Conservation (phyloP, 306 rosid genomes). For the Ormosia emarginata region DNA sequence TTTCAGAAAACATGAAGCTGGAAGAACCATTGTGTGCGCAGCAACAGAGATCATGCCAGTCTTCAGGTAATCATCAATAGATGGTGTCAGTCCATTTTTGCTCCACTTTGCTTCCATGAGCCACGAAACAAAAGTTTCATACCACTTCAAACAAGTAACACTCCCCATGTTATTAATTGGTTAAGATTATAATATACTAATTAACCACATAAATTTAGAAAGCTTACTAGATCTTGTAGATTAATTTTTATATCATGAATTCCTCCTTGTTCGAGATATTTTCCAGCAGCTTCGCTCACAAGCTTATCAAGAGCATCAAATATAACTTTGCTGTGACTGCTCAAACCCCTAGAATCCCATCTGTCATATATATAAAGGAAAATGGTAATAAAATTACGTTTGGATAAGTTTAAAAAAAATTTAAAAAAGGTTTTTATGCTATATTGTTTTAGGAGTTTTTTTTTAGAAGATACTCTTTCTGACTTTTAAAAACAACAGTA, state of each 20-base stretch:
- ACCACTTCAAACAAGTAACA: not conserved
- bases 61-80: slow-evolving; percentile 22
- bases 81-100: slow-evolving; percentile 12
- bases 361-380: not conserved
- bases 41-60: slow-evolving; percentile 24
- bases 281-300: not conserved
- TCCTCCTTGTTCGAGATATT: not conserved
- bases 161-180: not conserved
- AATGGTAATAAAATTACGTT: too few species aligned
- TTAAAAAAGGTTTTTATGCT: too few species aligned
- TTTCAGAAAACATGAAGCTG: slow-evolving; percentile 26
- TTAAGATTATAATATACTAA: not conserved
- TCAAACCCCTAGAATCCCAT: slow-evolving; percentile 3
- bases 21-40: slow-evolving; percentile 27
- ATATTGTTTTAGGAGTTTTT: too few species aligned
- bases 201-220: not conserved
- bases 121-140: slow-evolving; percentile 36
- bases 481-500: too few species aligned
- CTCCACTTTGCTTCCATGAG: slow-evolving; percentile 27
- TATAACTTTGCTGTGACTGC: not conserved
- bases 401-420: too few species aligned
- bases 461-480: too few species aligned
- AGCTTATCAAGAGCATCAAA: slow-evolving; percentile 17
- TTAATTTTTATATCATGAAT: not conserved
- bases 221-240: slow-evolving; percentile 1